phyloP scores from a whole-genome alignment of 2,329 filamentous ascomycete genomes.

The Colletotrichum sp. region DNA sequence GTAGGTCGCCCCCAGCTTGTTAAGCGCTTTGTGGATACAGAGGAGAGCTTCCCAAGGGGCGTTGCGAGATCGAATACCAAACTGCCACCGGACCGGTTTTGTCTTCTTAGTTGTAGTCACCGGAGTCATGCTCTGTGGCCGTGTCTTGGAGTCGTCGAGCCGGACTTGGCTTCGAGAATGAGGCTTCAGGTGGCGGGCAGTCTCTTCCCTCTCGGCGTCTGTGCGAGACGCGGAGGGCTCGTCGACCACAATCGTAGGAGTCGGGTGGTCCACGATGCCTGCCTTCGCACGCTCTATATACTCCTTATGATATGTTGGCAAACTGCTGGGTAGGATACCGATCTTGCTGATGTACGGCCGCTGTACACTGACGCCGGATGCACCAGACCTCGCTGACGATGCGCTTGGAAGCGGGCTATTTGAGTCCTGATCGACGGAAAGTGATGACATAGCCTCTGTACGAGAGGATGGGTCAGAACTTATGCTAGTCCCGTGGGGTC shows the following conservation, averaged over 20 bases:
- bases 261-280: conserved; percentile 48
- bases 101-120: conserved; percentile 67
- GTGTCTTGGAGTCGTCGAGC: conserved; percentile 66
- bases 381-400: conserved; percentile 59
- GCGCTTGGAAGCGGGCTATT: conserved; percentile 57
- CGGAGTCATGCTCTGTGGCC: conserved; percentile 67
- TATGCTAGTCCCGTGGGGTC: no score
- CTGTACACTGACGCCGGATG: conserved; percentile 54
- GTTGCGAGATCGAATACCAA: conserved; percentile 94
- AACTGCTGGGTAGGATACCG: conserved; percentile 86
- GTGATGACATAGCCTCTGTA: conserved; percentile 31
- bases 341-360: conserved; percentile 80
- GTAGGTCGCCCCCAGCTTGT: conserved; percentile 89
- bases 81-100: conserved; percentile 93
- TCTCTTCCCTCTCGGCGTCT: conserved; percentile 81
- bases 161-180: conserved; percentile 76
- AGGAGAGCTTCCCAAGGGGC: conserved; percentile 92
- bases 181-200: conserved; percentile 80
- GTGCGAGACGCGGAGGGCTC: conserved; percentile 58
- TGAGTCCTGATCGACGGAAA: conserved; percentile 38
- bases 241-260: conserved; percentile 50
- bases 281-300: conserved; percentile 78
- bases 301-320: conserved; percentile 89
- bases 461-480: background rate
- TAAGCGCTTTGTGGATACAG: conserved; percentile 91